Conservation (phyloP, 208 protist genomes). For the Plasmodiophora brassicae region DNA sequence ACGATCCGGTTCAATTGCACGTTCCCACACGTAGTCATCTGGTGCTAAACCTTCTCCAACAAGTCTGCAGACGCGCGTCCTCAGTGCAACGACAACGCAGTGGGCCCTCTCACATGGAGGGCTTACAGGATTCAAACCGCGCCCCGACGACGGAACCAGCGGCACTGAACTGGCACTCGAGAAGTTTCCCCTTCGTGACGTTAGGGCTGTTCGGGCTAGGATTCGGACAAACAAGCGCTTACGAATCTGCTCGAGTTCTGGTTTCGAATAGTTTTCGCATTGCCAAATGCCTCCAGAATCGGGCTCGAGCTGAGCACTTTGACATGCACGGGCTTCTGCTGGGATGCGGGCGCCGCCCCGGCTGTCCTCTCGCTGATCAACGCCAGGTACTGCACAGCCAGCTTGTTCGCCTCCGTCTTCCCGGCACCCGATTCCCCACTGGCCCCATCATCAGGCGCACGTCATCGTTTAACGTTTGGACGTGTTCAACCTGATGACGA, state of each 20-base stretch:
- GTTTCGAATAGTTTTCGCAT: slow-evolving; percentile 56
- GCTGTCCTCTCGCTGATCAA: background rate
- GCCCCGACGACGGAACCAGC: background rate
- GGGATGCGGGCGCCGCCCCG: background rate
- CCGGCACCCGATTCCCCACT: slow-evolving; percentile 51
- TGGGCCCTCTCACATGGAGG: too few relatives aligned
- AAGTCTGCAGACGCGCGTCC: background rate
- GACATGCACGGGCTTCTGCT: slow-evolving; percentile 14
- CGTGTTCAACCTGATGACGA: background rate
- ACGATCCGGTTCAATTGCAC: background rate
- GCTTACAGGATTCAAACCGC: background rate
- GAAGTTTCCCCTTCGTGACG: background rate
- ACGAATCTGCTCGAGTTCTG: slow-evolving; percentile 55
- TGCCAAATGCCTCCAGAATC: slow-evolving; percentile 55
- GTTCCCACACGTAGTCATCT: background rate
- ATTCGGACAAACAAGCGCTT: background rate
- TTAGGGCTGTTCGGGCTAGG: background rate
- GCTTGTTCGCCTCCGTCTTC: slow-evolving; percentile 55
- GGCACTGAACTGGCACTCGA: slow-evolving; percentile 18
- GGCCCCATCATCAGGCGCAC: slow-evolving; percentile 1
- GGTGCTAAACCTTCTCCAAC: background rate
- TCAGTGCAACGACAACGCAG: background rate
- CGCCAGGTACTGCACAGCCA: slow-evolving; percentile 43
- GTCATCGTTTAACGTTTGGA: background rate
- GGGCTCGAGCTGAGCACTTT: slow-evolving; percentile 48